Base-by-base conservation (phyloP, 768 basidiomycete genomes). In the Hebeloma cylindrosporum region DNA sequence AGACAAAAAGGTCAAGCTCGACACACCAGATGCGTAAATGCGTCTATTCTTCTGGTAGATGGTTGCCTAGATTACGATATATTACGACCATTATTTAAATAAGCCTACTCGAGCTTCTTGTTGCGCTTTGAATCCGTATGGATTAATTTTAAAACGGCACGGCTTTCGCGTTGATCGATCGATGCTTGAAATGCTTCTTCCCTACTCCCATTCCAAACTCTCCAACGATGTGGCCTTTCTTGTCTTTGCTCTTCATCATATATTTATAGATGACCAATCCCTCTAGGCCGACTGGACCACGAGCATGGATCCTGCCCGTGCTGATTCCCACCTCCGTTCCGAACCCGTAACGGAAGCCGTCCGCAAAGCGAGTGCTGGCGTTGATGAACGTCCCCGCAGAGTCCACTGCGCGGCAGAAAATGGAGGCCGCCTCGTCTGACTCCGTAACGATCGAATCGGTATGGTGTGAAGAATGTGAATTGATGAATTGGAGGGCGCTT, bases 281-380 rank as follows among this genome's bases (percentile, higher is more conserved):
- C 53, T 97, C 91, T 40, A 97, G 72, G 0, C 95, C 95, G 1
- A 98, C 95, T 0, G 96, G 96, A 3, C 96, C 96, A 30, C 95
- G 76, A 11, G 96, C 94, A 60, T 99, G 96, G 44, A 96, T 95
- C 60, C 89, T 83, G 1, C 95, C 94, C 0, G 96, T 99, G 62
- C 88, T 89, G 58, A 99, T 96, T 7, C 96, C 96, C 0, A 99
- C 95, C 66, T 98, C 96, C 4, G 96, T 94, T 2, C 96, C 96
- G 53, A 96, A 93, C 0, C 96, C 96, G 61, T 93, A 98, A 48
- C 95, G 69, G 67, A 94, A 96, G 9, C 96, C 95, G 64, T 99
- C 96, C 0, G 94, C 86, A 62, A 99, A 98, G 27, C 96, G 79
- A 7, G 96, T 97, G 59, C 88, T 92, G 5, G 94, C 94, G 57